Conservation (phyloP, 2,329 filamentous ascomycete genomes). For the Exophiala sideris region DNA sequence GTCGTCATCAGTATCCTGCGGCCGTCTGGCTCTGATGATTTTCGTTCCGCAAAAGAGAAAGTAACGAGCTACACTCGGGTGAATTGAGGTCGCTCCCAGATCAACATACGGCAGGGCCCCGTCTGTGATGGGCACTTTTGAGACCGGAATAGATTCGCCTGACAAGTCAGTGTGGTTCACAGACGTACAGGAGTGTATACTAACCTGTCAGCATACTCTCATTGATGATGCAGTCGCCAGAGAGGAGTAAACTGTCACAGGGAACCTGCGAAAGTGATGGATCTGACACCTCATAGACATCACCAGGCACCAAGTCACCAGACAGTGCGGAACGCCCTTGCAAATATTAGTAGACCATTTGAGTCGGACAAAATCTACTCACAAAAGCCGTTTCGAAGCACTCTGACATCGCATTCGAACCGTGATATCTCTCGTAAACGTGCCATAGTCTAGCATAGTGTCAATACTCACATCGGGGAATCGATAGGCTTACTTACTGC, state of each 20-base stretch:
- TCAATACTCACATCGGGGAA: slow-evolving; percentile 20
- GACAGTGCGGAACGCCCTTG: slow-evolving; percentile 79
- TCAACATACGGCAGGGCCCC: slow-evolving; percentile 74
- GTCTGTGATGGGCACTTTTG: slow-evolving; percentile 80
- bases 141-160: slow-evolving; percentile 95
- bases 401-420: slow-evolving; percentile 93
- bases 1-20: slow-evolving; percentile 78
- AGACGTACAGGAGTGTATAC: slow-evolving; percentile 3
- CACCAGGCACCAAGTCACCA: slow-evolving; percentile 85
- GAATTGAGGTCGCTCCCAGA: slow-evolving; percentile 74
- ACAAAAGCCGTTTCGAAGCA: slow-evolving; percentile 93
- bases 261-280: slow-evolving; percentile 84
- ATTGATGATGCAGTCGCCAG: slow-evolving; percentile 96
- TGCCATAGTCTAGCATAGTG: slow-evolving; percentile 67
- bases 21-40: slow-evolving; percentile 83
- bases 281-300: slow-evolving; percentile 95
- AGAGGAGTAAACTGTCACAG: slow-evolving; percentile 84
- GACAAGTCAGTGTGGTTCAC: slow-evolving; percentile 1
- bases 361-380: slow-evolving; percentile 33
- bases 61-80: slow-evolving; percentile 78
- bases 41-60: slow-evolving; percentile 95
- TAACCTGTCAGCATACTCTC: slow-evolving; percentile 92
- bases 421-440: slow-evolving; percentile 85
- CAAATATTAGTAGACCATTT: not conserved
- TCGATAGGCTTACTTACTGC: slow-evolving; percentile 54